A percentile compares a stretch with the other conserved stretches of the same genome.
Evolutionary conservation across 257 asterid genomes (phyloP).

Genomic region (Perilla frutescens): DNA sequence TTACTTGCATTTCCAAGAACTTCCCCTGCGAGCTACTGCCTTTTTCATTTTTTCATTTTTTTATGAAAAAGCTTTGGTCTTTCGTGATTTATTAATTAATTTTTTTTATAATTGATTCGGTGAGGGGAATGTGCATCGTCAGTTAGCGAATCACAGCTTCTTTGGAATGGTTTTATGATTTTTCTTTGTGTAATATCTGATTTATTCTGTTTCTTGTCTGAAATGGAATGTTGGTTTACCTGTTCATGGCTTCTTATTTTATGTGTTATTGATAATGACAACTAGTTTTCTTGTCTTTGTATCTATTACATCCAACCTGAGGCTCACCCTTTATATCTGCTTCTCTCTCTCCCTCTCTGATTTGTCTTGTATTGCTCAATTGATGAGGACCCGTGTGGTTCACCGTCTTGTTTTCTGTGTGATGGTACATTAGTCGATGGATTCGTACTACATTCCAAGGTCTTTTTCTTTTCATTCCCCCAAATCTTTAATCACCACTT

Average conservation of each 20-base stretch:
- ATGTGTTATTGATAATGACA: slow-evolving; percentile 38
- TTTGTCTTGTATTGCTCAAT: slow-evolving; percentile 32
- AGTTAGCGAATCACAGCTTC: slow-evolving; percentile 32
- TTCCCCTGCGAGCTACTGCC: slow-evolving; percentile 24
- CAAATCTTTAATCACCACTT: slow-evolving; percentile 28
- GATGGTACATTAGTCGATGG: not conserved
- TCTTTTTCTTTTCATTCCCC: slow-evolving; percentile 33
- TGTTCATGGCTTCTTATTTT: slow-evolving; percentile 27
- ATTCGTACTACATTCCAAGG: slow-evolving; percentile 25
- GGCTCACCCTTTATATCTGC: slow-evolving; percentile 22
- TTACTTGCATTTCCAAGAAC: slow-evolving; percentile 38
- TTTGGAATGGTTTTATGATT: slow-evolving; percentile 32
- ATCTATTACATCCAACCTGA: slow-evolving; percentile 28
- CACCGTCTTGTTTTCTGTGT: slow-evolving; percentile 17
- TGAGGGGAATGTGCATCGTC: slow-evolving; percentile 31
- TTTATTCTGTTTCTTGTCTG: slow-evolving; percentile 42
- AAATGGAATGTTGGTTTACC: slow-evolving; percentile 36
- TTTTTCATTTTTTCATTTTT: not conserved
- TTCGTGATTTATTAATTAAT: not conserved
- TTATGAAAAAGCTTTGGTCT: slow-evolving; percentile 5
- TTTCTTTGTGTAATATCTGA: slow-evolving; percentile 20
- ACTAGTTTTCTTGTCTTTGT: slow-evolving; percentile 31
- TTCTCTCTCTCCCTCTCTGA: not conserved
- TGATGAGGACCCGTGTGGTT: slow-evolving; percentile 32
- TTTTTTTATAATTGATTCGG: slow-evolving; percentile 18